phyloP scores from a whole-genome alignment of 2,329 filamentous ascomycete species.

The Botrytis galanthina region DNA sequence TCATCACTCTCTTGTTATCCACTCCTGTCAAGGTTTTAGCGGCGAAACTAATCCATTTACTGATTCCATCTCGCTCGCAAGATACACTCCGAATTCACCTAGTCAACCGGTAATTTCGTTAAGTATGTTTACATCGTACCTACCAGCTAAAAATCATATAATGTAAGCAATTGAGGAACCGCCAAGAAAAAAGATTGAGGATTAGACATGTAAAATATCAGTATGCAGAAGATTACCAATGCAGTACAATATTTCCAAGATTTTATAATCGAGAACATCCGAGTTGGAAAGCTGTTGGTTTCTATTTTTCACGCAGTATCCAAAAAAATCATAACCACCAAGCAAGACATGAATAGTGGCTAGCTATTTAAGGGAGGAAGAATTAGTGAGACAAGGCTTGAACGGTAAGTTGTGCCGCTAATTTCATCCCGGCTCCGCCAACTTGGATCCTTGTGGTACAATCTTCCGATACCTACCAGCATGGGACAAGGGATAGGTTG shows the following conservation, averaged over 20 bases:
- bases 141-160: background rate
- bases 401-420: conserved; percentile 13
- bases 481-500: background rate
- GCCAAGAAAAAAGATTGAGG: background rate
- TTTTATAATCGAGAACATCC: background rate
- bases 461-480: conserved; percentile 7
- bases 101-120: background rate
- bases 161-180: background rate
- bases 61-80: conserved; percentile 1
- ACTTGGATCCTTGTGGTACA: conserved; percentile 16
- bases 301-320: background rate
- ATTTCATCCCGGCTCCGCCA: conserved; percentile 12
- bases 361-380: background rate
- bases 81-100: background rate
- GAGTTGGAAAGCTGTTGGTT: background rate
- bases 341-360: background rate
- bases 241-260: background rate
- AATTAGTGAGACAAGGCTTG: background rate
- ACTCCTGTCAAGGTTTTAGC: background rate
- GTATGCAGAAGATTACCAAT: background rate
- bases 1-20: background rate
- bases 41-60: background rate
- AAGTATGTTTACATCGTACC: background rate
- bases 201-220: background rate
- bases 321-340: background rate